Conservation (phyloP, 768 basidiomycete species). For the Phylloporus rhodoxanthus region DNA sequence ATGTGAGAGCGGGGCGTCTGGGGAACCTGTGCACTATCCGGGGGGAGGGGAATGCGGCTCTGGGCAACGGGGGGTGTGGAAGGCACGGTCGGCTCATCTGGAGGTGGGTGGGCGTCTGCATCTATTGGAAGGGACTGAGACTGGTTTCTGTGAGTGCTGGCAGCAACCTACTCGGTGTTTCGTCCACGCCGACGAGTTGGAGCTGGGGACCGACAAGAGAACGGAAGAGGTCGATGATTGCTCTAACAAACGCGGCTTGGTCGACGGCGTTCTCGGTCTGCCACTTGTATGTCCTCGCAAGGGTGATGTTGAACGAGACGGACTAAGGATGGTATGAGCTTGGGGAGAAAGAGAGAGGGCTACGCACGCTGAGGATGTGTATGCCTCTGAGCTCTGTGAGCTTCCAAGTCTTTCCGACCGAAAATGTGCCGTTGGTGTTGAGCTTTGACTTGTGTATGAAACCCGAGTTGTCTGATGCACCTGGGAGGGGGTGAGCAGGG, state of each 20-base stretch:
- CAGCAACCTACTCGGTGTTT: constrained; percentile 33
- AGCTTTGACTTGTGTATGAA: constrained; percentile 95
- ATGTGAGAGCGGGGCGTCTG: constrained; percentile 23
- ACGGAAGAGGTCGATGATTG: constrained; percentile 58
- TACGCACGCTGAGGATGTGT: constrained; percentile 67
- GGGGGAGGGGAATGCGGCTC: constrained; percentile 4
- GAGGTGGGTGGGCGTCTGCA: constrained; percentile 3
- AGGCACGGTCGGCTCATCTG: not conserved
- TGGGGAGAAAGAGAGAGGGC: constrained; percentile 11
- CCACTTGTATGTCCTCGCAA: constrained; percentile 90
- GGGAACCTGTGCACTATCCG: constrained; percentile 21
- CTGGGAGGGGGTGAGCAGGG: constrained; percentile 31
- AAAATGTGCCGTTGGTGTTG: constrained; percentile 91
- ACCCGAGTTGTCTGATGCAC: constrained; percentile 54
- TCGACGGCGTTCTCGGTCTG: constrained; percentile 71
- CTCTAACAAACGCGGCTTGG: constrained; percentile 65
- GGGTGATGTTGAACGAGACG: constrained; percentile 67
- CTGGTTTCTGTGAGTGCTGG: not conserved
- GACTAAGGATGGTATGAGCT: constrained; percentile 39
- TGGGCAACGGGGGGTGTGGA: constrained; percentile 3
- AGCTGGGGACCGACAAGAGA: constrained; percentile 42
- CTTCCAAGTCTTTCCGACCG: constrained; percentile 95
- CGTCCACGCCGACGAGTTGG: constrained; percentile 54
- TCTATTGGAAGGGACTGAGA: constrained; percentile 13
- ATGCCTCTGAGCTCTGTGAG: constrained; percentile 75